Evolutionary conservation across 352 stramenopile species (phyloP).

Genomic region (Plasmopara halstedii): DNA sequence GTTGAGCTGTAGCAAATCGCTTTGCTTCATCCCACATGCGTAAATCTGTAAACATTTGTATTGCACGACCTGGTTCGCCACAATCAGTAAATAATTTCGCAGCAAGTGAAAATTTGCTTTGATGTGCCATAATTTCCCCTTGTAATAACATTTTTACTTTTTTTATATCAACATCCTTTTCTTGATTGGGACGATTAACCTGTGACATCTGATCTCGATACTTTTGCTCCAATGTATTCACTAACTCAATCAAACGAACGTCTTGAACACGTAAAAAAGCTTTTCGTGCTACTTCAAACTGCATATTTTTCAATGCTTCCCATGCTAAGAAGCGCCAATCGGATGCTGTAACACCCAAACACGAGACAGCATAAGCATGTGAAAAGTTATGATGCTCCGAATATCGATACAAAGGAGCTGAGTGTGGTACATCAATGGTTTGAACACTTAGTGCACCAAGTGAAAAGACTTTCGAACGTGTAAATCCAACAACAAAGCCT

Average conservation of each 20-base stretch:
- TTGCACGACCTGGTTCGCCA: slow-evolving; percentile 75
- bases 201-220: slow-evolving; percentile 53
- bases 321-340: slow-evolving; percentile 85
- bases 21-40: slow-evolving; percentile 93
- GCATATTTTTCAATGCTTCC: slow-evolving; percentile 80
- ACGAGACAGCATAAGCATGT: slow-evolving; percentile 86
- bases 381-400: slow-evolving; percentile 86
- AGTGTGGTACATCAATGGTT: slow-evolving; percentile 90
- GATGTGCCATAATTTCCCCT: slow-evolving; percentile 89
- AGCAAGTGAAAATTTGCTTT: slow-evolving; percentile 87
- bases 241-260: slow-evolving; percentile 87
- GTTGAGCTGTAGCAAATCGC: slow-evolving; percentile 74
- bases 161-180: slow-evolving; percentile 28
- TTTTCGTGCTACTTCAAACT: slow-evolving; percentile 73
- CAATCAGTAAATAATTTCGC: slow-evolving; percentile 83
- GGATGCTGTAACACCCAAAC: slow-evolving; percentile 89
- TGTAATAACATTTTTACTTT: slow-evolving; percentile 66
- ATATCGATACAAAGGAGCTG: slow-evolving; percentile 81
- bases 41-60: slow-evolving; percentile 92
- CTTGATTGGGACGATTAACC: slow-evolving; percentile 12
- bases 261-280: slow-evolving; percentile 88
- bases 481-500: slow-evolving; percentile 90
- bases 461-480: slow-evolving; percentile 89
- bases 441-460: slow-evolving; percentile 81
- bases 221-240: slow-evolving; percentile 76